phyloP scores from a whole-genome alignment of 768 basidiomycete species.

The Hypsizygus marmoreus region DNA sequence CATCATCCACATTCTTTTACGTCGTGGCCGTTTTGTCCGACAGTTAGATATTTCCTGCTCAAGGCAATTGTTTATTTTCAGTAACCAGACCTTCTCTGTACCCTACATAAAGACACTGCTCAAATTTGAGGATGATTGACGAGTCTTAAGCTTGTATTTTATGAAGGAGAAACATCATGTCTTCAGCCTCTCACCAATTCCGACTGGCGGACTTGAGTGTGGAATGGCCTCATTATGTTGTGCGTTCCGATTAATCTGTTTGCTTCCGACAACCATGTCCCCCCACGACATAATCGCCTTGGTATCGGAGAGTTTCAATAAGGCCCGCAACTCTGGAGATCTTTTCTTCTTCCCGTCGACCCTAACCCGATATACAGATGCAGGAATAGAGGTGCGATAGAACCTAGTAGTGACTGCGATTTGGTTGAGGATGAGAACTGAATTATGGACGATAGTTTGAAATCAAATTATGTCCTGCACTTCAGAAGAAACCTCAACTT shows the following conservation, averaged over 20 bases:
- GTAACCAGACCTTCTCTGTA: constrained; percentile 11
- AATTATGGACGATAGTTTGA: constrained; percentile 61
- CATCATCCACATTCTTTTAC: constrained; percentile 21
- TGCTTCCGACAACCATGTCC: constrained; percentile 27
- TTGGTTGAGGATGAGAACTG: constrained; percentile 4
- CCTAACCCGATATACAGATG: constrained; percentile 58
- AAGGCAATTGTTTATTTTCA: too few relatives aligned
- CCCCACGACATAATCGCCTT: constrained; percentile 55
- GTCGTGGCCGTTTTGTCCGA: too few relatives aligned
- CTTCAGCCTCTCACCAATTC: too few relatives aligned
- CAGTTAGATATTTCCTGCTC: too few relatives aligned
- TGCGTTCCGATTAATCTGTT: too few relatives aligned
- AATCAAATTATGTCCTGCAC: constrained; percentile 80
- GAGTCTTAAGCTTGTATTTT: neutral
- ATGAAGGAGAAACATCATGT: neutral
- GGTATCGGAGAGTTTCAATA: constrained; percentile 56
- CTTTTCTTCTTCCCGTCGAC: constrained; percentile 80
- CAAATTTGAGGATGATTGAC: constrained; percentile 8
- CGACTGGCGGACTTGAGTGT: too few relatives aligned
- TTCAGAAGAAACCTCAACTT: constrained; percentile 74
- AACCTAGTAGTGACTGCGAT: neutral
- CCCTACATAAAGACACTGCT: constrained; percentile 6
- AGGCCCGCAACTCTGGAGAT: constrained; percentile 63
- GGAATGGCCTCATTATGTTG: too few relatives aligned
- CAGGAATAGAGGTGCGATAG: constrained; percentile 58